Evolutionary conservation across 345 rosid genomes (phyloP).

Genomic region (Acer negundo): DNA sequence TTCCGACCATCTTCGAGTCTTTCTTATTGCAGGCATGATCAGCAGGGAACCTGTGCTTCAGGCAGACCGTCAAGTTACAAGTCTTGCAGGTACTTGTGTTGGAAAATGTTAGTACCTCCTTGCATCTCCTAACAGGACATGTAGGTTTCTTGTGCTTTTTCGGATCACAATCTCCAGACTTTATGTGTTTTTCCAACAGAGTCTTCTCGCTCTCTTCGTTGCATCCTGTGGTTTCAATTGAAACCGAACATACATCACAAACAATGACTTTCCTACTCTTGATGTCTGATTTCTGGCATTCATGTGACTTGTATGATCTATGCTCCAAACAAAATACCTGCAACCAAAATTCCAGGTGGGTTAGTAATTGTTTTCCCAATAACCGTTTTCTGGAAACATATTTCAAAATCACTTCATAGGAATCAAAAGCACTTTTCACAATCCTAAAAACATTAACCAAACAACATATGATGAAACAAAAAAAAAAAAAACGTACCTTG

Average conservation of each 20-base stretch:
- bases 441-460: background rate
- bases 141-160: conserved; percentile 60
- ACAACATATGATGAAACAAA: background rate
- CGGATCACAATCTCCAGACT: conserved; percentile 65
- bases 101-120: conserved; percentile 62
- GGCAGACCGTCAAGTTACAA: conserved; percentile 68
- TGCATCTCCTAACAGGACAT: conserved; percentile 71
- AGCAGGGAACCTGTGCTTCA: conserved; percentile 74
- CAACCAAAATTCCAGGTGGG: background rate
- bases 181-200: conserved; percentile 54
- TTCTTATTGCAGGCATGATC: conserved; percentile 60
- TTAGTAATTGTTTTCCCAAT: background rate
- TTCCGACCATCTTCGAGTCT: conserved; percentile 8
- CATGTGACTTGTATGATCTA: conserved; percentile 66
- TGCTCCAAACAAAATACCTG: conserved; percentile 84
- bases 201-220: conserved; percentile 43
- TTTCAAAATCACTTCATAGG: too few species aligned
- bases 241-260: conserved; percentile 64
- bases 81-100: conserved; percentile 71
- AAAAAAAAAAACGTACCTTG: conserved; percentile 36
- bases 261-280: conserved; percentile 66
- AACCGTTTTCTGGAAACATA: too few species aligned
- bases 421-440: too few species aligned
- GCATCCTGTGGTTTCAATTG: conserved; percentile 65
- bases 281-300: conserved; percentile 60